Evolutionary conservation across 2,329 filamentous ascomycete species (phyloP).

Genomic region (Calycina herbarum): DNA sequence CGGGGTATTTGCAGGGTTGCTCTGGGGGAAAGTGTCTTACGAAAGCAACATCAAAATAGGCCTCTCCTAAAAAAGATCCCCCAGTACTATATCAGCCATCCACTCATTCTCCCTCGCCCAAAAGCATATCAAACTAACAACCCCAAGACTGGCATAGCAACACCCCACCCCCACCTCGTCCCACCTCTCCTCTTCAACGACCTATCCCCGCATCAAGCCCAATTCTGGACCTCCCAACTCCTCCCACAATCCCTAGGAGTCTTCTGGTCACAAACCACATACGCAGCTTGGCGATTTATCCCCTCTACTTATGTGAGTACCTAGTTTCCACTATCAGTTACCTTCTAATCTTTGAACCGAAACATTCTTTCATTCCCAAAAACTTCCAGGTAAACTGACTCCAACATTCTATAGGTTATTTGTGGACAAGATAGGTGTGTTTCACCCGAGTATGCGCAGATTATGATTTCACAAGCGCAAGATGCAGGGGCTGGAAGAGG

Average conservation of each 20-base stretch:
- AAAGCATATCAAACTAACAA: background rate
- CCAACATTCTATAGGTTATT: constrained; percentile 1
- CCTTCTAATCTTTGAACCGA: too few species aligned
- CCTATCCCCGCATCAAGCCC: constrained; percentile 40
- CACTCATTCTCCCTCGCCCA: too few species aligned
- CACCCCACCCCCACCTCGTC: constrained; percentile 38
- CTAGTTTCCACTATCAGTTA: too few species aligned
- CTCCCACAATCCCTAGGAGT: constrained; percentile 41
- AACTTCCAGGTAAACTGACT: too few species aligned
- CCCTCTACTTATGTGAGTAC: constrained; percentile 28
- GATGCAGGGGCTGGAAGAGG: constrained; percentile 4
- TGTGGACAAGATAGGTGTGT: constrained; percentile 28
- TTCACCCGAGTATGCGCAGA: constrained; percentile 19
- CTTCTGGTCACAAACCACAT: constrained; percentile 30
- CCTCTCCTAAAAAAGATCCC: background rate
- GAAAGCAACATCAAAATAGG: background rate
- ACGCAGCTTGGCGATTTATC: constrained; percentile 34
- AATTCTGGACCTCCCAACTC: constrained; percentile 43
- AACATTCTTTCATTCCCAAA: too few species aligned
- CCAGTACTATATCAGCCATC: too few species aligned
- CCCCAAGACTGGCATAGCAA: constrained; percentile 36
- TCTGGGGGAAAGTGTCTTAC: background rate
- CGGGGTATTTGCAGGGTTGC: background rate
- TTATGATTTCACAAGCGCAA: constrained; percentile 20
- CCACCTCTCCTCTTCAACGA: constrained; percentile 46